phyloP scores from a whole-genome alignment of 2,329 filamentous ascomycete genomes.

The Paecilomyces niveus region DNA sequence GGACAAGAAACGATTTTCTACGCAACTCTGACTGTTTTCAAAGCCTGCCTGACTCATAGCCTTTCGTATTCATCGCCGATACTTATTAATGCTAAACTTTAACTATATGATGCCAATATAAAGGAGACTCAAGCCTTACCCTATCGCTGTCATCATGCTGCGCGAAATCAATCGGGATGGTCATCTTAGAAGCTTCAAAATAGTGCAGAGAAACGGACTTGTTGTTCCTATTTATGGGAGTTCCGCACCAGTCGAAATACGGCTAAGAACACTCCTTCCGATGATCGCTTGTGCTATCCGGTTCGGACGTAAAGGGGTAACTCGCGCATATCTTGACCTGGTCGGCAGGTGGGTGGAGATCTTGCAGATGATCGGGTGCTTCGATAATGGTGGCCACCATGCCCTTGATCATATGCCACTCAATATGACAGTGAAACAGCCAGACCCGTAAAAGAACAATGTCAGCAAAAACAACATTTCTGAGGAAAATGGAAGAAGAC shows the following conservation, averaged over 20 bases:
- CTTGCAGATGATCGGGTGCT: conserved; percentile 19
- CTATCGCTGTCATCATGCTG: neutral
- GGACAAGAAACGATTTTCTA: no score
- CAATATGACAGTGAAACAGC: conserved; percentile 31
- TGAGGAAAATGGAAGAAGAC: neutral
- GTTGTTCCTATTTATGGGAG: neutral
- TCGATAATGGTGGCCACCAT: conserved; percentile 25
- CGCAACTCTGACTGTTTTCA: no score
- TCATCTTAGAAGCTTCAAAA: neutral
- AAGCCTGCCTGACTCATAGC: neutral
- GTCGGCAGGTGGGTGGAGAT: neutral
- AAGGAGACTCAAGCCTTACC: neutral
- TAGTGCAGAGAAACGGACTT: neutral
- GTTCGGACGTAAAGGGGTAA: conserved; percentile 10
- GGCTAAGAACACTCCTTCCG: neutral
- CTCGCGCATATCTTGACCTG: conserved; percentile 12
- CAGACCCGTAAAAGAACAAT: conserved; percentile 14
- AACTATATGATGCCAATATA: neutral
- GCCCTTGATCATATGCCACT: conserved; percentile 28
- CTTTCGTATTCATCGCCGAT: neutral
- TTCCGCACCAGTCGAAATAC: neutral
- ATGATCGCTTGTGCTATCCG: neutral
- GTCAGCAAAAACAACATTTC: neutral
- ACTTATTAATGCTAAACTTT: neutral
- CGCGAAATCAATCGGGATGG: neutral